A percentile compares a stretch with the other conserved stretches of the same genome.
Evolutionary conservation across 352 stramenopile genomes (phyloP).

Genomic region (Saprolegnia diclina): DNA sequence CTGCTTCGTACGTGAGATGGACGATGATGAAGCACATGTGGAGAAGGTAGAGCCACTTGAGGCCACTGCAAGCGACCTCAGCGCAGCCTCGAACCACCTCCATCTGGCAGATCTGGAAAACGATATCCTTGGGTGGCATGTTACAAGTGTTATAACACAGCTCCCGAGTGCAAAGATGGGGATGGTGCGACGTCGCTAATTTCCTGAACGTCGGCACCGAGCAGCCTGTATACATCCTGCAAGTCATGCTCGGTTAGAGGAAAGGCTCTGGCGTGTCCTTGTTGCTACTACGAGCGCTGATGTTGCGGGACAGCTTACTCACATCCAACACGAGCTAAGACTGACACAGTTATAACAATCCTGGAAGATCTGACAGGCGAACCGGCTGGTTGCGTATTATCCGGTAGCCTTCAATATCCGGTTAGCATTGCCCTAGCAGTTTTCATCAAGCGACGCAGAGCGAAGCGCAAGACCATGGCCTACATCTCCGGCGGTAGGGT

Average conservation of each 20-base stretch:
- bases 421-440: no score
- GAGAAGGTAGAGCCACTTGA: constrained; percentile 4
- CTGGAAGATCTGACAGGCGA: no score
- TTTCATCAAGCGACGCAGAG: not conserved
- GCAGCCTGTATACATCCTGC: no score
- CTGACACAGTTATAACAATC: not conserved
- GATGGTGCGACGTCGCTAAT: no score
- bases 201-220: no score
- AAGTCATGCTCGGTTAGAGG: no score
- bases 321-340: not conserved
- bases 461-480: constrained; percentile 37
- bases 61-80: not conserved
- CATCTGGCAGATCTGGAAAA: no score
- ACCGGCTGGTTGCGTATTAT: not conserved
- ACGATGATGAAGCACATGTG: constrained; percentile 11
- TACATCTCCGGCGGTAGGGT: constrained; percentile 56
- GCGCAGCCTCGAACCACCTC: not conserved
- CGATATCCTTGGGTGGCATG: no score
- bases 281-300: no score
- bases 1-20: constrained; percentile 13
- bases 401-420: not conserved
- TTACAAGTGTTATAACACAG: not conserved
- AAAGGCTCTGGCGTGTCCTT: no score
- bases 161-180: not conserved
- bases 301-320: not conserved